Evolutionary conservation across 2,329 filamentous ascomycete species (phyloP).

Genomic region (Aspergillus thermomutatus): DNA sequence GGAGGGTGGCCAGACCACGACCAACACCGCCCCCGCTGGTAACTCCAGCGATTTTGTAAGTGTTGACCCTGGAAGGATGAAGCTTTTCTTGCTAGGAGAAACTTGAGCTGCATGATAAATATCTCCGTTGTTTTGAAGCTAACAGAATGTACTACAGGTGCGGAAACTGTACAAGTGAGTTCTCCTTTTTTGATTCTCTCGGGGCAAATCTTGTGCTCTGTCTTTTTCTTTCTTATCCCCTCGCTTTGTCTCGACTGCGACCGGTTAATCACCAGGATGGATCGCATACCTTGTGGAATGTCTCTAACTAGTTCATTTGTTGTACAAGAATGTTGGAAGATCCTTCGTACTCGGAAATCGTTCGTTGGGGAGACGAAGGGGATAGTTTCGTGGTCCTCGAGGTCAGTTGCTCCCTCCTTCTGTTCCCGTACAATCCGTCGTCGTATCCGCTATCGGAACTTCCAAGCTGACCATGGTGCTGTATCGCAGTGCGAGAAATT

Average conservation of each 20-base stretch:
- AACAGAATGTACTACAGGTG: slow-evolving; percentile 58
- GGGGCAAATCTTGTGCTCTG: slow-evolving; percentile 7
- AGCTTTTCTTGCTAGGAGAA: slow-evolving; percentile 10
- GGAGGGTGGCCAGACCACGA: slow-evolving; percentile 44
- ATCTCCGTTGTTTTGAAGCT: slow-evolving; percentile 21
- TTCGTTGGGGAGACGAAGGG: slow-evolving; percentile 91
- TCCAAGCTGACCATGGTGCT: slow-evolving; percentile 14
- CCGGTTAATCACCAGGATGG: slow-evolving; percentile 2
- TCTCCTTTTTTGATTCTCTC: slow-evolving; percentile 13
- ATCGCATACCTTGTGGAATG: background rate
- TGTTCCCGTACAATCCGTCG: background rate
- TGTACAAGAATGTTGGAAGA: slow-evolving; percentile 85
- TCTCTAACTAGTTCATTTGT: slow-evolving; percentile 7
- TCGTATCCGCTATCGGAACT: slow-evolving; percentile 5
- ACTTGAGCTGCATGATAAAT: slow-evolving; percentile 18
- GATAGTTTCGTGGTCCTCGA: slow-evolving; percentile 97
- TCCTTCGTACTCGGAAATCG: slow-evolving; percentile 85
- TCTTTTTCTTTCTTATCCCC: slow-evolving; percentile 1
- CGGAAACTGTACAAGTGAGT: slow-evolving; percentile 96
- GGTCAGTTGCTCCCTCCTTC: slow-evolving; percentile 51
- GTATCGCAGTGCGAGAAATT: slow-evolving; percentile 87
- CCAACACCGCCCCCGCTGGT: slow-evolving; percentile 54
- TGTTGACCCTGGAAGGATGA: slow-evolving; percentile 29
- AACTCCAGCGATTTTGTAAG: slow-evolving; percentile 95
- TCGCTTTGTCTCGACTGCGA: slow-evolving; percentile 10